Evolutionary conservation across 139 green algal species (phyloP), one percentile per base, ranked within the genome.

Genomic region (Astrephomene gubernaculifera): DNA sequence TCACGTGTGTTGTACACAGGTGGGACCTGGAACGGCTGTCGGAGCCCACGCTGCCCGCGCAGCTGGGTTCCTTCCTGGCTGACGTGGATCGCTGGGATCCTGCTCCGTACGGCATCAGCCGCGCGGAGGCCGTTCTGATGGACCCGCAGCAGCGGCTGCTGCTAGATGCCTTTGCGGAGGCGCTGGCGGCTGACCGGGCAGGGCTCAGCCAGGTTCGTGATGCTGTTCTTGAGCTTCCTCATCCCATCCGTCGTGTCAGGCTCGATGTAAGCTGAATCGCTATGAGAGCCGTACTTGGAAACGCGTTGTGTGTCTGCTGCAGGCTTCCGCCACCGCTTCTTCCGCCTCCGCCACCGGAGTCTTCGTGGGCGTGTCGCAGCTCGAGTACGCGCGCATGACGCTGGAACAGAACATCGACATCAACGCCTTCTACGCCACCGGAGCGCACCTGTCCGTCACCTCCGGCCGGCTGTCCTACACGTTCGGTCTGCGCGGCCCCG

Each of bases 71-170:
- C 57, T 95, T 95, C 52, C 61, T 98, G 33, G 21, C 70, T 17
- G 87, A 81, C 17, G 86, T 93, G 25, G 90, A 94, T 24, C 3
- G 75, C 19, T 98, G 97, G 91, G 96, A 98, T 57, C 75, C 91
- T 31, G 41, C 57, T 25, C 39, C 82, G 27, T 70, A 36, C 61
- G 70, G 60, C 21, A 43, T 87, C 71, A 87, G 82, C 53, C 70
- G 41, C 57, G 64, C 21, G 3, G 95, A 97, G 74, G 92, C 93
- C 0, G 38, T 79, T 17, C 83, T 95, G 33, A 94, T 95, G 82
- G 93, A 97, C 85, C 94, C 92, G 0, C 95, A 96, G 88, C 95
- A 96, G 85, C 89, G 94, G 27, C 88, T 89, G 68, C 84, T 89
- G 81, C 63, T 92, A 57, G 83, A 90, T 73, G 57, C 74, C 33